Evolutionary conservation across 495 filamentous ascomycete species (phyloP).

Genomic region (Neurospora sp.): DNA sequence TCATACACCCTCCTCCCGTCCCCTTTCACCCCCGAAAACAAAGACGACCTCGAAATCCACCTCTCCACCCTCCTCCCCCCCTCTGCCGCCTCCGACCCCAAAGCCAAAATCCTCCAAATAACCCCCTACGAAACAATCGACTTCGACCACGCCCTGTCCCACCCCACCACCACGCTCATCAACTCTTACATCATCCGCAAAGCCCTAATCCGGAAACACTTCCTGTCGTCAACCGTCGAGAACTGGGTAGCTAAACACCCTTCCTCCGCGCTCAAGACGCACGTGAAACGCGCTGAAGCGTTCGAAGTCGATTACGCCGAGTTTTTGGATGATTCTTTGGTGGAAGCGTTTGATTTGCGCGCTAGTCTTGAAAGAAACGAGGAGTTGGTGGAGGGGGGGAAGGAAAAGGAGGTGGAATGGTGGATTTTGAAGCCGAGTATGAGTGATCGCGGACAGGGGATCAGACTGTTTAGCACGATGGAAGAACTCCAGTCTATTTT

Average conservation of each 20-base stretch:
- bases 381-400: slow-evolving; percentile 2
- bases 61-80: slow-evolving; percentile 17
- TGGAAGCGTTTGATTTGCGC: slow-evolving; percentile 77
- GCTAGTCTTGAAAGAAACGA: slow-evolving; percentile 63
- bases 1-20: slow-evolving; percentile 22
- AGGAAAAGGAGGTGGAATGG: slow-evolving; percentile 50
- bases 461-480: slow-evolving; percentile 75
- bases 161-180: slow-evolving; percentile 48
- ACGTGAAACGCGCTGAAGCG: slow-evolving; percentile 63
- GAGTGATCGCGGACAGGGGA: slow-evolving; percentile 92
- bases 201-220: slow-evolving; percentile 95
- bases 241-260: slow-evolving; percentile 79
- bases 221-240: slow-evolving; percentile 65
- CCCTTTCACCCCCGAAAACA: slow-evolving; percentile 8
- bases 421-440: slow-evolving; percentile 97
- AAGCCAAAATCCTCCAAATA: slow-evolving; percentile 61
- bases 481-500: slow-evolving; percentile 75
- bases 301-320: slow-evolving; percentile 96
- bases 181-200: slow-evolving; percentile 93
- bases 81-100: slow-evolving; percentile 10
- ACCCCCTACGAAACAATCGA: slow-evolving; percentile 76
- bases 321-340: slow-evolving; percentile 85
- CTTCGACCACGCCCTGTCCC: slow-evolving; percentile 58
- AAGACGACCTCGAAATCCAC: slow-evolving; percentile 13
- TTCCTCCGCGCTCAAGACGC: slow-evolving; percentile 48